Evolutionary conservation across 495 filamentous ascomycete genomes (phyloP).

Genomic region (Aspergillus cavernicola): DNA sequence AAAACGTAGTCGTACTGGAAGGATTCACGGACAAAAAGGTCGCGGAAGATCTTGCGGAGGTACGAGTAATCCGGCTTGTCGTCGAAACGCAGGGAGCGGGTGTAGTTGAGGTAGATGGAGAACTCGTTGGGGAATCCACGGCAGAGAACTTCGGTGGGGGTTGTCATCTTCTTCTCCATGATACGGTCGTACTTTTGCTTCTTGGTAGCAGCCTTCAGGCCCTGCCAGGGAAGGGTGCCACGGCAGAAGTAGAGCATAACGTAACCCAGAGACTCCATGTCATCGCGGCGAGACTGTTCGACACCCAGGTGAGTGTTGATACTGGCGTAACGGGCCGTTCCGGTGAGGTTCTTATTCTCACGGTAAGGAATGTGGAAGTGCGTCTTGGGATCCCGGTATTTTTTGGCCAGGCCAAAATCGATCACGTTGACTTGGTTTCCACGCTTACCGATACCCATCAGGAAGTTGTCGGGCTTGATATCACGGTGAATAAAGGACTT

Average conservation of each 20-base stretch:
- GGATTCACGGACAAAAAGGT: conserved; percentile 97
- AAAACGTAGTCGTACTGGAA: conserved; percentile 99
- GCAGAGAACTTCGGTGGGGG: conserved; percentile 97
- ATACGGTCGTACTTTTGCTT: conserved; percentile 99
- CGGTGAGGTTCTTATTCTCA: conserved; percentile 99
- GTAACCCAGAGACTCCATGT: conserved; percentile 99
- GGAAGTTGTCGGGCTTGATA: conserved; percentile 99
- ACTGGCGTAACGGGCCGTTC: conserved; percentile 96
- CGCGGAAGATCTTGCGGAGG: conserved; percentile 99
- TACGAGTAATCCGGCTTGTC: conserved; percentile 99
- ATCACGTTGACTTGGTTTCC: conserved; percentile 99
- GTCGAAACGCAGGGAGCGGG: conserved; percentile 95
- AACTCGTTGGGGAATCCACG: conserved; percentile 99
- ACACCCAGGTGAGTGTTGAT: conserved; percentile 99
- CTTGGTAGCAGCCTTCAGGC: conserved; percentile 98
- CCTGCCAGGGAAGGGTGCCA: conserved; percentile 98
- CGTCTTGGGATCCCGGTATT: conserved; percentile 99
- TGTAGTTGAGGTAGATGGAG: conserved; percentile 99
- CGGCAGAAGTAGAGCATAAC: conserved; percentile 99
- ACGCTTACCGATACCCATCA: conserved; percentile 99
- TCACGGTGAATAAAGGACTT: conserved; percentile 99
- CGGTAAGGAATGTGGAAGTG: conserved; percentile 99
- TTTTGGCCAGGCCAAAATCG: conserved; percentile 99
- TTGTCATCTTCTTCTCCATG: conserved; percentile 99
- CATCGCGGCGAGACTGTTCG: conserved; percentile 98